These are phyloP conservation scores for apple (Malus domestica) DNA, from an alignment of 306 rosid genomes.

Conservation along the genomic window DNA sequence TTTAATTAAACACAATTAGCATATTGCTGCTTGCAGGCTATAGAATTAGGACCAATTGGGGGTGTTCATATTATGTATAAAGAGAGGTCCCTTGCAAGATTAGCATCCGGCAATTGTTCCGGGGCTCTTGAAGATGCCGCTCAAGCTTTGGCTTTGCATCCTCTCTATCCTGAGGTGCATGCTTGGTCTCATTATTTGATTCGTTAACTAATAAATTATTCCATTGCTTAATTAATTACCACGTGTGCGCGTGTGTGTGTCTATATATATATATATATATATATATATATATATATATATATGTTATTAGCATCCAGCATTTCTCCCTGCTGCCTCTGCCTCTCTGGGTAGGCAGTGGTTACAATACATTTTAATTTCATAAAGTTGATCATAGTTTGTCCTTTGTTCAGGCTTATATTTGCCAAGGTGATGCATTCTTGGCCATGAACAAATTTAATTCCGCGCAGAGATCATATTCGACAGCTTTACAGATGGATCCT, in stretches of 20 bases:
- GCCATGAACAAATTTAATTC: slow-evolving; percentile 47
- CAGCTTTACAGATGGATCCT: slow-evolving; percentile 59
- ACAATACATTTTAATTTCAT: background rate
- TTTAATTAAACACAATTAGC: background rate
- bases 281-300: too few species aligned
- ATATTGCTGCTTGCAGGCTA: slow-evolving; percentile 27
- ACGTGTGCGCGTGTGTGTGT: too few species aligned
- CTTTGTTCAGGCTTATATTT: slow-evolving; percentile 63
- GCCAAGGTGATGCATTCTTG: slow-evolving; percentile 74
- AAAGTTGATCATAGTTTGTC: background rate
- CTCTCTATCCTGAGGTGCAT: slow-evolving; percentile 61
- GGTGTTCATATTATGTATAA: slow-evolving; percentile 53
- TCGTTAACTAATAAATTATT: too few species aligned
- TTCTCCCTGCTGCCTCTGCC: background rate
- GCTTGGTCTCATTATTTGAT: background rate
- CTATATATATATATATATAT: too few species aligned
- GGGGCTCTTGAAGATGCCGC: slow-evolving; percentile 72
- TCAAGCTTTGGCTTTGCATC: slow-evolving; percentile 57
- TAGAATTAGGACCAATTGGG: slow-evolving; percentile 65
- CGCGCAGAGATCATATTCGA: slow-evolving; percentile 63
- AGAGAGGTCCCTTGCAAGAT: slow-evolving; percentile 68
- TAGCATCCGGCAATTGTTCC: slow-evolving; percentile 51
- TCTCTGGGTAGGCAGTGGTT: too few species aligned
- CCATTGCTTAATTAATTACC: too few species aligned
- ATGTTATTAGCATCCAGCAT: too few species aligned